A percentile compares a stretch with the other conserved stretches of the same genome.
phyloP scores from a whole-genome alignment of 495 filamentous ascomycete species.

The Daldinia caldariorum region DNA sequence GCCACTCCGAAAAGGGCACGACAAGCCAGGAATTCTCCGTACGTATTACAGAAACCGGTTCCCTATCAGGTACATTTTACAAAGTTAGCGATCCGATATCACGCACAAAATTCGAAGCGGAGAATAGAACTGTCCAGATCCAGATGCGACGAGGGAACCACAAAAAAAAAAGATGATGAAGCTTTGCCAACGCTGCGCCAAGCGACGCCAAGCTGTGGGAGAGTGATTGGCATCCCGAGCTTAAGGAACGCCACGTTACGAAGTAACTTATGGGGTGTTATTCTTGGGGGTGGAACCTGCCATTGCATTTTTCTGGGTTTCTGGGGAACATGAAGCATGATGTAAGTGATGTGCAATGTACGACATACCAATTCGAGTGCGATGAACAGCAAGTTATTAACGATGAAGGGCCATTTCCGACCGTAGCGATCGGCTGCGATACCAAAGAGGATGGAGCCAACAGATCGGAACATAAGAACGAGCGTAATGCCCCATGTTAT shows the following conservation, averaged over 20 bases:
- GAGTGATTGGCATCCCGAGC: slow-evolving; percentile 27
- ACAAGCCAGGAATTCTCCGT: slow-evolving; percentile 79
- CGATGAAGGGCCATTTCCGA: slow-evolving; percentile 86
- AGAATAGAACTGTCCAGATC: not conserved
- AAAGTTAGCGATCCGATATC: slow-evolving; percentile 30
- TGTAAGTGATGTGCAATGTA: slow-evolving; percentile 11
- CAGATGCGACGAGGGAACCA: not conserved
- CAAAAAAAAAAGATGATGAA: slow-evolving; percentile 44
- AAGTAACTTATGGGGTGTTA: slow-evolving; percentile 22
- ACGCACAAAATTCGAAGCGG: not conserved
- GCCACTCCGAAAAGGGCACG: slow-evolving; percentile 88
- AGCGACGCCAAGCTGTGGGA: slow-evolving; percentile 44
- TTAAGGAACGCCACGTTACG: slow-evolving; percentile 22
- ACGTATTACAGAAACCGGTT: slow-evolving; percentile 81
- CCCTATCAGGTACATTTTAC: slow-evolving; percentile 50
- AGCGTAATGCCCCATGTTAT: slow-evolving; percentile 94
- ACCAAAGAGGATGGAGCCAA: slow-evolving; percentile 78
- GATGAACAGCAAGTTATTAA: slow-evolving; percentile 86
- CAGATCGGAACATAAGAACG: slow-evolving; percentile 81
- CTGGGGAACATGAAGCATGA: slow-evolving; percentile 13
- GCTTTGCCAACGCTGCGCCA: slow-evolving; percentile 49
- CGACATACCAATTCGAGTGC: slow-evolving; percentile 70
- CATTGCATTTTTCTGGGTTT: slow-evolving; percentile 24
- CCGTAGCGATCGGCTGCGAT: slow-evolving; percentile 85
- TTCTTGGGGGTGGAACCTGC: slow-evolving; percentile 12